Percentiles rank a stretch among this genome's conserved stretches.
Conservation (phyloP, 2,329 filamentous ascomycete species). For the Talaromyces sp. region DNA sequence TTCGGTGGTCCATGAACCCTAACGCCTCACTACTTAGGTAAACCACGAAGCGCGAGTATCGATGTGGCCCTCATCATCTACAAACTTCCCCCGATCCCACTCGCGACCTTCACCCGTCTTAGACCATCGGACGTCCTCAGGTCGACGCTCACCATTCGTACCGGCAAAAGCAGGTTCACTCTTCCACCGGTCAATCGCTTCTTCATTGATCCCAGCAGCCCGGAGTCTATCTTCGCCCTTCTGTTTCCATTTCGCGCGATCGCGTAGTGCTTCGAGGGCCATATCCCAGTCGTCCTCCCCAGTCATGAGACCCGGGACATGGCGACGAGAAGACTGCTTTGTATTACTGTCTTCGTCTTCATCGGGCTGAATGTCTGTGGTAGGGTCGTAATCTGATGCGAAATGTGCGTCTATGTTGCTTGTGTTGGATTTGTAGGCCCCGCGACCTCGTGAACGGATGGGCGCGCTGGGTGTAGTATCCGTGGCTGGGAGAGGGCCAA, state of each 20-base stretch:
- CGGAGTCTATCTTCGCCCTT: conserved; percentile 75
- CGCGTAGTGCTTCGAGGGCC: conserved; percentile 74
- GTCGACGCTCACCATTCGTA: conserved; percentile 55
- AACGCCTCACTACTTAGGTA: conserved; percentile 13
- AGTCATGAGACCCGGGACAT: conserved; percentile 47
- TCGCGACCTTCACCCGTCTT: conserved; percentile 67
- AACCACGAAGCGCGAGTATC: conserved; percentile 56
- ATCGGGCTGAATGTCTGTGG: conserved; percentile 43
- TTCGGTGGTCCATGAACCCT: no score
- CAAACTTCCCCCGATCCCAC: conserved; percentile 58
- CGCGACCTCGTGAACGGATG: conserved; percentile 68
- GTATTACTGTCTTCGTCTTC: conserved; percentile 57
- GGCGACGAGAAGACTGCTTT: conserved; percentile 55
- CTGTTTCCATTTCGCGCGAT: conserved; percentile 76
- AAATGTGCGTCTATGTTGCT: conserved; percentile 82
- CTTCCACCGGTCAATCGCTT: conserved; percentile 73
- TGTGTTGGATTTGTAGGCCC: conserved; percentile 58
- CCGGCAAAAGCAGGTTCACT: conserved; percentile 61
- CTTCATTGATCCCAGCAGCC: conserved; percentile 76
- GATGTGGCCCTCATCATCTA: conserved; percentile 59
- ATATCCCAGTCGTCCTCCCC: conserved; percentile 74
- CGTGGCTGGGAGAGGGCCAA: conserved; percentile 69
- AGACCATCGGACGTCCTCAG: conserved; percentile 73
- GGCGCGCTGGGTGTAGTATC: conserved; percentile 42
- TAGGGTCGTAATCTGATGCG: conserved; percentile 64